Evolutionary conservation across 2,329 filamentous ascomycete genomes (phyloP).

Genomic region (Hypoxylon sp.): DNA sequence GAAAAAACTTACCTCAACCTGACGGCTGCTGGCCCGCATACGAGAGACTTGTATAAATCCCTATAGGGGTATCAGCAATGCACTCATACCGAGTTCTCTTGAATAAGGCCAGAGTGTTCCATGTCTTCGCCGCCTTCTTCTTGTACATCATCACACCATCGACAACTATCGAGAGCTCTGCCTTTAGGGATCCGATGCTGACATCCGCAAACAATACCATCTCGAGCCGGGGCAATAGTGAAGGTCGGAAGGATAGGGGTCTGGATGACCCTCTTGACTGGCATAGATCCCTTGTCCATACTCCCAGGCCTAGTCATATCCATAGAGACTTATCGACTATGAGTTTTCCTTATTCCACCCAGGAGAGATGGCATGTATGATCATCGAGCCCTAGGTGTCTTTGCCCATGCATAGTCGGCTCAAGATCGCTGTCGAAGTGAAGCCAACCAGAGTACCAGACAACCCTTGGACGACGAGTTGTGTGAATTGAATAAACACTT

Average conservation of each 20-base stretch:
- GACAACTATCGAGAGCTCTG: background rate
- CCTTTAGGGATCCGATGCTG: background rate
- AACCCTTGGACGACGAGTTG: background rate
- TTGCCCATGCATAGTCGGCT: background rate
- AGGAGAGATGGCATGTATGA: background rate
- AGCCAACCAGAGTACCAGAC: background rate
- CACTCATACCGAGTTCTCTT: background rate
- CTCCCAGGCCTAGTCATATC: background rate
- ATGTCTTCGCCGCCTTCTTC: background rate
- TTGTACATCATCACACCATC: background rate
- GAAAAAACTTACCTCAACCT: background rate
- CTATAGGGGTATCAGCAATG: conserved; percentile 7
- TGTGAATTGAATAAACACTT: background rate
- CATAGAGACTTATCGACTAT: background rate
- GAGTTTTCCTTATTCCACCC: background rate
- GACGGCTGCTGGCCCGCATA: background rate
- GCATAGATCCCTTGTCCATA: background rate
- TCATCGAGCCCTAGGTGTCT: background rate
- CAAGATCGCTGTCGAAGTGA: background rate
- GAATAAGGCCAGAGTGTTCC: background rate
- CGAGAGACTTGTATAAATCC: conserved; percentile 1
- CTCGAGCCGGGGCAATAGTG: no score
- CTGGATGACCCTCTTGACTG: background rate
- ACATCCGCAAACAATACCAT: background rate
- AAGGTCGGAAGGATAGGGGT: background rate